Base-by-base conservation (phyloP, 441 rosid species). In the Melastoma candidum region DNA sequence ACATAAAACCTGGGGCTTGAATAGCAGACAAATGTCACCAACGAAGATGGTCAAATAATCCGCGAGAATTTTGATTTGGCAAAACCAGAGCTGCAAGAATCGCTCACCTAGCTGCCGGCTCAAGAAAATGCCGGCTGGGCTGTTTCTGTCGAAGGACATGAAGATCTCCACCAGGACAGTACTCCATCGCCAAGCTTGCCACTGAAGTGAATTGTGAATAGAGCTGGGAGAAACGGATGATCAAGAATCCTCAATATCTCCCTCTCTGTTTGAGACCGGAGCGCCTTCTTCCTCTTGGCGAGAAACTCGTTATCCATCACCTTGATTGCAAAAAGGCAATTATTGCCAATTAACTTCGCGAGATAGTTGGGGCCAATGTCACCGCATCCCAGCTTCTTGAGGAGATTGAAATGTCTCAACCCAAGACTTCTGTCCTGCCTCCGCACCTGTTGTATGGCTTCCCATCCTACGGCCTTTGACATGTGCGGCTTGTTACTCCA, bases 251-350 rank as follows among this genome's bases (percentile, higher is more conserved):
- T 79, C 68, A 87, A 67, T 61, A 92, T 92, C 56, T 92, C 96
- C 71, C 84, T 80, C 69, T 92, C 98, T 0, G 95, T 85, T 69
- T 92, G 96, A 45, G 98, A 96, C 71, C 98, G 82, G 0, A 87
- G 79, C 90, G 80, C 79, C 71, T 92, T 92, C 71, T 85, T 92
- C 73, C 96, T 80, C 60, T 87, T 82, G 13, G 74, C 86, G 74
- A 92, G 73, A 67, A 92, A 92, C 50, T 87, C 96, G 59, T 80
- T 92, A 74, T 92, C 98, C 98, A 92, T 92, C 57, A 92, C 98
- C 81, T 92, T 92, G 44, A 92, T 87, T 32, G 98, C 98, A 54
- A 90, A 90, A 45, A 78, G 66, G 69, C 98, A 87, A 49, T 68
- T 78, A 1, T 85, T 73, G 61, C 84, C 87, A 2, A 77, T 79